Evolutionary conservation across 345 rosid genomes (phyloP), one percentile per base, ranked within the genome.

Genomic region (Heritiera littoralis): DNA sequence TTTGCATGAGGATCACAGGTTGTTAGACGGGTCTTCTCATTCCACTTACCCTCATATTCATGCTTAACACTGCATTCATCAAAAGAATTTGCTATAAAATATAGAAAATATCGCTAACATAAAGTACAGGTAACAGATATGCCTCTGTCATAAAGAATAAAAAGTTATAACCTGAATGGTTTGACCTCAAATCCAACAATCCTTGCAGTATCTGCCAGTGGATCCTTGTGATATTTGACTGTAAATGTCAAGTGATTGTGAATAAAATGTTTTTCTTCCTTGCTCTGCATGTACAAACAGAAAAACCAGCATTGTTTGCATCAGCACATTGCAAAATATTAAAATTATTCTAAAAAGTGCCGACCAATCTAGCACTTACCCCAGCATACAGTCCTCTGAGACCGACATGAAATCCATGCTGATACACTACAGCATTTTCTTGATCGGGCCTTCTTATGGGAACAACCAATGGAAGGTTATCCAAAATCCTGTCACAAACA

Each of bases 121-220:
- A 80, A 72, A 77, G 43, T 77, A 61, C 15, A 14, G 9, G 63
- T 58, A 69, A 67, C 13, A 35, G 46, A 23, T 13, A 48, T 38
- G 66, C 43, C 40, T 70, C 32, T 28, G 7, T 30, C 76, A 77
- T 6, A n/a, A 68, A 58, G 66, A 72, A 61, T 60, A 41, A 78
- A 12, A 70, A 14, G 46, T 43, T 4, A n/a, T 46, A 35, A 94
- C 97, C 98, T 94, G 97, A 82, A 93, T 54, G 98, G 98, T 82
- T 88, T 87, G 85, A 92, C 98, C 79, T 95, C 98, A 87, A 95
- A 95, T 6, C 98, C 98, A 1, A 95, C 97, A 67, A 95, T 93
- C 79, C 97, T 90, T 18, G 97, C 86, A 10, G 91, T 70, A 79
- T 93, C 90, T 2, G 89, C 80, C 79, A 63, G 84, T 54, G 77